Conservation (phyloP, 495 filamentous ascomycete species). For the Neurospora terricola region DNA sequence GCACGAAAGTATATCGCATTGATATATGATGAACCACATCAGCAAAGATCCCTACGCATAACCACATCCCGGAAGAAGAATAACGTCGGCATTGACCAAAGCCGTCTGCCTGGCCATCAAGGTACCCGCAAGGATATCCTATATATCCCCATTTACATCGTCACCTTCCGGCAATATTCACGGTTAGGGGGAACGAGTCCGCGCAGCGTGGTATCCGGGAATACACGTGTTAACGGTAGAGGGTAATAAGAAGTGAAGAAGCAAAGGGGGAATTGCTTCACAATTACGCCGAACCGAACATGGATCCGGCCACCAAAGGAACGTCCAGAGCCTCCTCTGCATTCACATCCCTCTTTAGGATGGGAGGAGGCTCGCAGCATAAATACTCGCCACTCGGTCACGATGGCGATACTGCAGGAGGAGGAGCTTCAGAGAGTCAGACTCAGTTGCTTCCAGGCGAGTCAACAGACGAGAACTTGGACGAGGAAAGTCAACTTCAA, state of each 20-base stretch:
- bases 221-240: background rate
- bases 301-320: background rate
- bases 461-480: background rate
- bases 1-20: background rate
- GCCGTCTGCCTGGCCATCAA: background rate
- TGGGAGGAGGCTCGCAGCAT: background rate
- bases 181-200: background rate
- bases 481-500: background rate
- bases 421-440: background rate
- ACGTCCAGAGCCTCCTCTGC: background rate
- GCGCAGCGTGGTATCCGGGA: background rate
- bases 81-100: background rate
- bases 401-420: background rate
- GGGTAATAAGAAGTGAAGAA: background rate
- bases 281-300: background rate
- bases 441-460: background rate
- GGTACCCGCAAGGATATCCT: background rate
- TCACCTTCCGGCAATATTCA: background rate
- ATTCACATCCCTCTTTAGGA: background rate
- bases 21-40: background rate
- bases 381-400: background rate
- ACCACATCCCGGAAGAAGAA: background rate
- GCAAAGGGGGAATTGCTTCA: background rate
- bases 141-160: background rate
- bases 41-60: background rate